These are phyloP conservation scores for Phytophthora citricola DNA, from an alignment of 352 stramenopile genomes.

Conservation along the genomic window DNA sequence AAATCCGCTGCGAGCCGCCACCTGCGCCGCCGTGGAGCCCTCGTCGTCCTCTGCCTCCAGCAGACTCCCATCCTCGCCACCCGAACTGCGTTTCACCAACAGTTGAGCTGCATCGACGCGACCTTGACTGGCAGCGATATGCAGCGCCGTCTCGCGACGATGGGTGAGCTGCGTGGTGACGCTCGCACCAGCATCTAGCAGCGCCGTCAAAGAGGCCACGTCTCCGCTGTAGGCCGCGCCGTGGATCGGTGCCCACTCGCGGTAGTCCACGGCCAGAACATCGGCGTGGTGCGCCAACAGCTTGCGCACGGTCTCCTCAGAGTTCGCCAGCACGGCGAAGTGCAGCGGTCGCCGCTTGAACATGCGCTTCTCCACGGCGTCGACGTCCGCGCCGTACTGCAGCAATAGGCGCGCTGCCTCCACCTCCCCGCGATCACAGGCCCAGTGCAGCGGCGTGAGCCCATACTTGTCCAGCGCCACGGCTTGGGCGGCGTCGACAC, in stretches of 20 bases:
- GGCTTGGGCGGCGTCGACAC: conserved; percentile 38
- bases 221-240: conserved; percentile 59
- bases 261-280: conserved; percentile 56
- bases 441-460: conserved; percentile 78
- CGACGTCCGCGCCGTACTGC: conserved; percentile 42
- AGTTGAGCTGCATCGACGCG: conserved; percentile 27
- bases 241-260: conserved; percentile 61
- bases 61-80: conserved; percentile 7
- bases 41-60: conserved; percentile 30
- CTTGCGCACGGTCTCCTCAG: conserved; percentile 37
- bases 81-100: conserved; percentile 26
- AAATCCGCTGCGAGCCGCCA: conserved; percentile 31
- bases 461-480: conserved; percentile 69
- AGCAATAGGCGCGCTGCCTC: conserved; percentile 44
- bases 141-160: conserved; percentile 41
- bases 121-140: conserved; percentile 43
- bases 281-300: conserved; percentile 52
- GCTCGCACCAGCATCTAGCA: conserved; percentile 36
- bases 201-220: conserved; percentile 16
- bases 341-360: conserved; percentile 76
- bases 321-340: conserved; percentile 61
- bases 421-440: conserved; percentile 59
- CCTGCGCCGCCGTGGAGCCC: conserved; percentile 32
- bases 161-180: conserved; percentile 29
- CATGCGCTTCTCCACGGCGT: conserved; percentile 66